Evolutionary conservation across 805 yeast species (phyloP).

Genomic region (Teunomyces pallodes): DNA sequence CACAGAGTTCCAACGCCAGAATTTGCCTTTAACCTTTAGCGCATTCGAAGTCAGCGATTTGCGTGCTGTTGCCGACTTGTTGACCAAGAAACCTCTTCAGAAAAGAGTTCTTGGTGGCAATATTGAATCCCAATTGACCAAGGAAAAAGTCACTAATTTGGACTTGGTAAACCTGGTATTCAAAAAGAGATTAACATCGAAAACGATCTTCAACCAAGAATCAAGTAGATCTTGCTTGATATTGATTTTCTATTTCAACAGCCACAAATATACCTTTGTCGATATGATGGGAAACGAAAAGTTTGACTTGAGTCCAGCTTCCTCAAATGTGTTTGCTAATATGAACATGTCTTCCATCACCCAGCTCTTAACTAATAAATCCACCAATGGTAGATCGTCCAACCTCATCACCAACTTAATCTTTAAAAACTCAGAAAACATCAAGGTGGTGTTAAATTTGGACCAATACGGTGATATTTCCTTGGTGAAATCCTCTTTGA

Average conservation of each 20-base stretch:
- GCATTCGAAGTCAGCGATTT: constrained; percentile 31
- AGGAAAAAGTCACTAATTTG: constrained; percentile 5
- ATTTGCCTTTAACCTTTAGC: constrained; percentile 12
- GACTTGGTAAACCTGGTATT: constrained; percentile 14
- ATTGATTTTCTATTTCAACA: constrained; percentile 19
- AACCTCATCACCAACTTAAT: constrained; percentile 27
- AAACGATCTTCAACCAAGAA: constrained; percentile 17
- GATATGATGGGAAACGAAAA: constrained; percentile 33
- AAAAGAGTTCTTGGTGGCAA: constrained; percentile 9
- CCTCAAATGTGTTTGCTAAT: constrained; percentile 24
- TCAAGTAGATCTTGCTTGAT: constrained; percentile 28
- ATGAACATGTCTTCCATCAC: constrained; percentile 27
- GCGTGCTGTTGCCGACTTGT: constrained; percentile 23
- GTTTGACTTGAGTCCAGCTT: constrained; percentile 10
- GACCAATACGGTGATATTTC: constrained; percentile 24
- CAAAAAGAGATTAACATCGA: constrained; percentile 15
- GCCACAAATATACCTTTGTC: constrained; percentile 19
- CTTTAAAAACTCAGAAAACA: constrained; percentile 14
- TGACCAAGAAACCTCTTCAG: constrained; percentile 12
- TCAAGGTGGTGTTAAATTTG: constrained; percentile 25
- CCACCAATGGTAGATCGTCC: constrained; percentile 19
- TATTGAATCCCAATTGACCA: constrained; percentile 15
- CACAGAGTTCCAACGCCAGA: constrained; percentile 5
- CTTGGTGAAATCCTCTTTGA: constrained; percentile 25
- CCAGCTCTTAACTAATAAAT: constrained; percentile 16